phyloP scores from a whole-genome alignment of 1,284 basidiomycete genomes.

The Leccinum subrobustum region DNA sequence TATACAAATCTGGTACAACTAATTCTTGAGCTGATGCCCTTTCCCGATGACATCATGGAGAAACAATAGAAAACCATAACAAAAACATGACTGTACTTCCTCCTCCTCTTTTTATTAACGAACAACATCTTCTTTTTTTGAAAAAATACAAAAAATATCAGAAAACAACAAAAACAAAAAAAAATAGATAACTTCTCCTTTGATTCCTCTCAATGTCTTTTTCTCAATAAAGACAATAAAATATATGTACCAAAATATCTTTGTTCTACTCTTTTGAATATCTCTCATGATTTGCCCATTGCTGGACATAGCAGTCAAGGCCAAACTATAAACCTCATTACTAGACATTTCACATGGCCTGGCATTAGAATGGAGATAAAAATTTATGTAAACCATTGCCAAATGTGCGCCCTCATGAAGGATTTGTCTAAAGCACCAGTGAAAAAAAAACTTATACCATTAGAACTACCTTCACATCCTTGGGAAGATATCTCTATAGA shows the following conservation, averaged over 20 bases:
- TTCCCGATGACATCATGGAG: neutral
- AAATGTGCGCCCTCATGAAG: neutral
- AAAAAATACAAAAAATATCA: no score
- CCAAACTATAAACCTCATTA: neutral
- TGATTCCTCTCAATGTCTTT: neutral
- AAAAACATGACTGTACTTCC: neutral
- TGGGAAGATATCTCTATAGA: neutral
- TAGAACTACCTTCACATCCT: neutral
- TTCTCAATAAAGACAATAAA: neutral
- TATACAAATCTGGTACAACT: fast-evolving
- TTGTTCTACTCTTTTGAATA: no score
- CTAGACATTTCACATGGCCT: neutral
- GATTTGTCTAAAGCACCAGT: neutral
- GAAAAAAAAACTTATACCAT: neutral
- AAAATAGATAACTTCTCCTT: neutral
- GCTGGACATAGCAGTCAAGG: neutral
- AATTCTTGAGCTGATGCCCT: fast-evolving
- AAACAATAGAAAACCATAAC: neutral
- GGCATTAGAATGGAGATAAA: neutral
- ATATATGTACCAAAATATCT: neutral
- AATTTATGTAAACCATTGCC: neutral
- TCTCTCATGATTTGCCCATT: no score
- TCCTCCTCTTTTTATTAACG: neutral
- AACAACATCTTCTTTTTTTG: no score
- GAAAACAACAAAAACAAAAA: neutral